Evolutionary conservation across 148 eudicot species (phyloP).

Genomic region (Chenopodium album): DNA sequence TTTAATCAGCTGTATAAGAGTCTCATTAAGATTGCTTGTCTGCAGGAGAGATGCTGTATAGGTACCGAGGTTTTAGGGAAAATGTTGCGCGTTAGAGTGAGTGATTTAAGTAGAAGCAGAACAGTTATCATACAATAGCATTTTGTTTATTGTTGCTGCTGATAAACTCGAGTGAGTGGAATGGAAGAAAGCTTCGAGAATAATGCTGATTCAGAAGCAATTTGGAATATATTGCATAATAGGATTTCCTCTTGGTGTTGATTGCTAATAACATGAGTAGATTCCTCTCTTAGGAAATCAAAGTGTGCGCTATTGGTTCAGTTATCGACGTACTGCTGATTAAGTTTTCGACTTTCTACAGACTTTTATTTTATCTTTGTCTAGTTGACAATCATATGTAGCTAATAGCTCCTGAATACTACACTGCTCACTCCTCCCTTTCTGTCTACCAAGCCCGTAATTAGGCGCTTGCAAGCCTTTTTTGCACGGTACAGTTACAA

Average conservation of each 20-base stretch:
- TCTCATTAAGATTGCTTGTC: background rate
- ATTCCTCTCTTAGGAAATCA: background rate
- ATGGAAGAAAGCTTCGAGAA: background rate
- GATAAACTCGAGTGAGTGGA: background rate
- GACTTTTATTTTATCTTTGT: background rate
- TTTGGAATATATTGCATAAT: background rate
- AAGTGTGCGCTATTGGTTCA: background rate
- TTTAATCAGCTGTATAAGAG: too few relatives aligned
- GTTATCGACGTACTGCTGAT: background rate
- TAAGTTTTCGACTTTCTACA: background rate
- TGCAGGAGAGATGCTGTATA: conserved; percentile 12
- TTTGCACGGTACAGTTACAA: background rate
- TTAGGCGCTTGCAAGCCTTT: background rate
- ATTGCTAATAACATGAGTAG: background rate
- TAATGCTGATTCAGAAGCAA: background rate
- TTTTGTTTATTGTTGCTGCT: background rate
- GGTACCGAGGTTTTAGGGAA: background rate
- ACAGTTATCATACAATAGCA: background rate
- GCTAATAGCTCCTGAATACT: background rate
- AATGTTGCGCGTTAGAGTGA: background rate
- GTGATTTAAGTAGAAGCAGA: background rate
- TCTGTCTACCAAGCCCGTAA: conserved; percentile 13
- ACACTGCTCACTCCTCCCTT: conserved; percentile 10
- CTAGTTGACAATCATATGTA: conserved; percentile 6
- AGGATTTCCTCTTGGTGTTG: background rate